Base-by-base conservation (phyloP, 148 eudicot genomes). In the Spergularia marina region DNA sequence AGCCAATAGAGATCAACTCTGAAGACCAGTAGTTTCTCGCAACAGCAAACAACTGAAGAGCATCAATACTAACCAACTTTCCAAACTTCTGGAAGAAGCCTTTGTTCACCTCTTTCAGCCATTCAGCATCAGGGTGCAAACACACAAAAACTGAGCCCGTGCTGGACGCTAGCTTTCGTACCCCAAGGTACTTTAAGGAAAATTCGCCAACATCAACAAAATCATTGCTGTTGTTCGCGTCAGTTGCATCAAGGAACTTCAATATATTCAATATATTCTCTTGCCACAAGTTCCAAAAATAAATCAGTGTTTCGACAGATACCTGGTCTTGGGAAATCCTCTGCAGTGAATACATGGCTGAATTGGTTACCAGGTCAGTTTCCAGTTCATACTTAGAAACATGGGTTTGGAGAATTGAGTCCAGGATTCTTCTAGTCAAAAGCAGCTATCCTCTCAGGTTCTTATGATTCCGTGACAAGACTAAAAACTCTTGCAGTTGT, bases 151-250 rank as follows among this genome's bases (percentile, higher is more conserved):
- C 53, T 20, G 53, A 49, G 53, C 76, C 77, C 2, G 59, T 40
- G 15, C 72, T 71, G 2, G 57, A 62, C 18, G 60, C 17, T 56
- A 66, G 64, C 69, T 77, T 82, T 58, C 83, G 74, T 36, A 86
- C 82, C 52, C 96, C 96, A 68, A 91, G 88, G 59, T 83, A 91
- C 55, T 81, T 81, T 39, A 89, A 70, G 73, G 84, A 80, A 54
- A 89, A 89, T 34, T 85, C 87, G 8, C 65, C 84, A 47, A 52
- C 40, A 57, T 57, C 81, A 13, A 25, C 15, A 68, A 53, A 51
- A 51, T 78, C 65, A 63, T n/a, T 40, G 12, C 13, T 40, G 63
- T 79, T 81, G 7, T 73, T 60, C 2, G 47, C 39, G 30, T 80
- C 82, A 57, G 86, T 55, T 11, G 47, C 51, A 30, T 69, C 75